These are phyloP conservation scores for Boletus vinaceobasis DNA, from an alignment of 768 basidiomycete genomes.

Conservation along the genomic window DNA sequence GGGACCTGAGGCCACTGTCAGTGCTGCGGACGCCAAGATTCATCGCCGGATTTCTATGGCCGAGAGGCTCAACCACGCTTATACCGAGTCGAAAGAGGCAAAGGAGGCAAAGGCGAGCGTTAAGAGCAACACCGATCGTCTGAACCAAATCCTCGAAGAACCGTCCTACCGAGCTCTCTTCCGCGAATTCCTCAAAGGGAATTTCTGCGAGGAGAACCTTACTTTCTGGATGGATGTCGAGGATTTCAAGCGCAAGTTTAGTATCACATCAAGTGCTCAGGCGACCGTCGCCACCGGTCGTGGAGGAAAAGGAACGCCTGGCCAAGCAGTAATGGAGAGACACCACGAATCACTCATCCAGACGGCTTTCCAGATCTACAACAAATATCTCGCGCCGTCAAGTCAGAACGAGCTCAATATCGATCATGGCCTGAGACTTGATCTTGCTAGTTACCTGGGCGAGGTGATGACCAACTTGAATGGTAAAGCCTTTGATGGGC, in stretches of 20 bases:
- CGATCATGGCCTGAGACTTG: constrained; percentile 93
- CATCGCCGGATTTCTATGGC: constrained; percentile 77
- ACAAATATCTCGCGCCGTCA: constrained; percentile 92
- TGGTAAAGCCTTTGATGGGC: constrained; percentile 75
- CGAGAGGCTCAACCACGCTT: constrained; percentile 58
- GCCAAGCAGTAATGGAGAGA: constrained; percentile 90
- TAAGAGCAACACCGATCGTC: constrained; percentile 89
- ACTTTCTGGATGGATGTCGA: constrained; percentile 97
- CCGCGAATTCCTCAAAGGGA: constrained; percentile 89
- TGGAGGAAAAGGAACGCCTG: constrained; percentile 53
- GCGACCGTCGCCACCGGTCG: constrained; percentile 46
- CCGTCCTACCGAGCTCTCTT: constrained; percentile 85
- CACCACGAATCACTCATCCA: constrained; percentile 95
- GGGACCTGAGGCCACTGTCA: constrained; percentile 26
- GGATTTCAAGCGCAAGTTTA: constrained; percentile 95
- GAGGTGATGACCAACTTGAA: constrained; percentile 79
- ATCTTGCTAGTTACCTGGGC: constrained; percentile 89
- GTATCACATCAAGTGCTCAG: constrained; percentile 89
- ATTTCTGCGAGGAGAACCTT: constrained; percentile 98
- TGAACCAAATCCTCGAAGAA: constrained; percentile 91
- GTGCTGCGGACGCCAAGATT: constrained; percentile 57
- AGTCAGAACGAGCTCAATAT: constrained; percentile 97
- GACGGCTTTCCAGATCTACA: constrained; percentile 91
- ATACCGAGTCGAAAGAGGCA: constrained; percentile 50
- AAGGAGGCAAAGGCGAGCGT: constrained; percentile 48